Percentiles rank a stretch among this genome's conserved stretches.
Conservation (phyloP, 2,329 filamentous ascomycete species). For the Calonectria leucothoes region DNA sequence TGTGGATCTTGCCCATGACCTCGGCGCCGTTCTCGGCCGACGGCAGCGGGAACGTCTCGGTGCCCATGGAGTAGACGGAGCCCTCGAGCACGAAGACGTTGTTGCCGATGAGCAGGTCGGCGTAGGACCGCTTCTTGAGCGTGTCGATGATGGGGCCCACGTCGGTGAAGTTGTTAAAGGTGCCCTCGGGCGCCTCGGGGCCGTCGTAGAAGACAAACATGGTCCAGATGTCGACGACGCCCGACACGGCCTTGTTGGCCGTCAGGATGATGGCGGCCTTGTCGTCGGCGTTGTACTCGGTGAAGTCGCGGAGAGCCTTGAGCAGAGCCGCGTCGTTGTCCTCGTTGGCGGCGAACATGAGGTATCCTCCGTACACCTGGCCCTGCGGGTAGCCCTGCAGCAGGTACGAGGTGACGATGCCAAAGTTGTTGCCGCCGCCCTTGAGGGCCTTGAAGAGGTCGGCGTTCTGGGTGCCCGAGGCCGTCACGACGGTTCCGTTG, state of each 20-base stretch:
- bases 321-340: slow-evolving; percentile 52
- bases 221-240: slow-evolving; percentile 62
- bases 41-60: slow-evolving; percentile 51
- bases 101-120: slow-evolving; percentile 49
- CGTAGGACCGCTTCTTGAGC: slow-evolving; percentile 60
- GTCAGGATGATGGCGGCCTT: slow-evolving; percentile 72
- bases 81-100: slow-evolving; percentile 39
- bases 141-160: slow-evolving; percentile 54
- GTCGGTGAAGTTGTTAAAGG: slow-evolving; percentile 65
- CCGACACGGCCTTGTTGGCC: slow-evolving; percentile 52
- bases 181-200: slow-evolving; percentile 59
- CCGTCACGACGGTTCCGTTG: slow-evolving; percentile 59
- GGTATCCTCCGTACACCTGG: slow-evolving; percentile 57
- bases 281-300: slow-evolving; percentile 66
- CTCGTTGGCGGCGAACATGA: slow-evolving; percentile 49
- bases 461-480: slow-evolving; percentile 52
- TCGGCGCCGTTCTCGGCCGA: slow-evolving; percentile 37
- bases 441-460: slow-evolving; percentile 66
- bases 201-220: slow-evolving; percentile 74
- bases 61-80: slow-evolving; percentile 48
- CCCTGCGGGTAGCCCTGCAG: slow-evolving; percentile 55
- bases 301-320: slow-evolving; percentile 64
- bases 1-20: slow-evolving; percentile 43
- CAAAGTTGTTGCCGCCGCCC: slow-evolving; percentile 69
- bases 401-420: slow-evolving; percentile 59